Base-by-base conservation (phyloP, 2,329 filamentous ascomycete genomes). In the Scytalidium sp. region DNA sequence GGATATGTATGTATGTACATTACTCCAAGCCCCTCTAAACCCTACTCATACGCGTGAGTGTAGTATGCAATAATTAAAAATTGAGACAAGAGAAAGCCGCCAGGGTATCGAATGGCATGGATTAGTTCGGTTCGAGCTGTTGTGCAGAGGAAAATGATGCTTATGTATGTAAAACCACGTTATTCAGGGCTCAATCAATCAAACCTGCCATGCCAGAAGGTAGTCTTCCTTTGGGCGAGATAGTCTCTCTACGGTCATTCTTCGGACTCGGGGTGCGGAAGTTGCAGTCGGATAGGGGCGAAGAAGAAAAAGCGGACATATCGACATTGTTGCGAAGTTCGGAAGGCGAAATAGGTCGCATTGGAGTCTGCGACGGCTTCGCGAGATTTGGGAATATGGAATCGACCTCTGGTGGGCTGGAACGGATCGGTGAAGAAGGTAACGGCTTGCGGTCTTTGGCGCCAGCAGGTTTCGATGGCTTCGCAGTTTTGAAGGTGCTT, bases 151-250 rank as follows among this genome's bases (percentile, higher is more conserved):
- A 36, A n/a, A n/a, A 15, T n/a, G 7, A 36, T 36, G 15, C 32
- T 9, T n/a, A 36, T 36, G 8, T n/a, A 36, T 15, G 32, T 9
- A 36, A 15, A 6, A 15, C 32, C 17, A 10, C 32, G 17, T 36
- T 27, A 7, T 13, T 7, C 13, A 7, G 13, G 13, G 7, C 25
- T 13, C 17, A 36, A 6, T 36, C 32, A 51, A 75, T 64, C 15
- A 76, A 53, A n/a, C 57, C 56, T 19, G 55, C 61, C 68, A 78
- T 69, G 23, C 65, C 67, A 15, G 63, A 64, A 3, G 75, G 75
- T 19, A 71, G 58, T 3, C 68, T 70, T 7, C 54, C 51, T 22
- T 61, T 67, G 6, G 75, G 73, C 21, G 73, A 75, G 32, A 77
- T 74, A 5, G 73, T 75, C 19, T 69, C 62, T 6, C 50, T 48